Conservation (phyloP, 495 filamentous ascomycete species). For the Penicillium canescens region DNA sequence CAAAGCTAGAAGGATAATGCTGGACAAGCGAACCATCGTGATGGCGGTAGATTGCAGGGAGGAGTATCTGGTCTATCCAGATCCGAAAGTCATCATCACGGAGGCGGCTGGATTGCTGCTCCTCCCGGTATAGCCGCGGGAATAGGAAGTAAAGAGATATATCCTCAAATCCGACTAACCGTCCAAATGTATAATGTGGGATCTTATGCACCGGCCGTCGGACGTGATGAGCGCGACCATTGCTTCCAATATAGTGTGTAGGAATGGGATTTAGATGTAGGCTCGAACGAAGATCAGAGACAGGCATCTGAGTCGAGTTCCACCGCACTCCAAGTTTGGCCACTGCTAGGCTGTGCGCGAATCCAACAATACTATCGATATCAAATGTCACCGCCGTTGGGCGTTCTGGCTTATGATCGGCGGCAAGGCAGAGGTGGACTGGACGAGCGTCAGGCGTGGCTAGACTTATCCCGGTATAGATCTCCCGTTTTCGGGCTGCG, state of each 20-base stretch:
- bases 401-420: neutral
- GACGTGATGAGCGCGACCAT: neutral
- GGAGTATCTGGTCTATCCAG: neutral
- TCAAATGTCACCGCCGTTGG: neutral
- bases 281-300: slow-evolving; percentile 4
- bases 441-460: neutral
- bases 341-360: neutral
- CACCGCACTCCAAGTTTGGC: neutral
- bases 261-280: slow-evolving; percentile 1
- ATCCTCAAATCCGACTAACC: neutral
- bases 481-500: neutral
- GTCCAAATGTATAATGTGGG: neutral
- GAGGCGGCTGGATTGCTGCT: neutral
- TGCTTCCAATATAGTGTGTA: neutral
- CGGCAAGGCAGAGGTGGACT: neutral
- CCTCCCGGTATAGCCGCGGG: neutral
- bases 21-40: neutral
- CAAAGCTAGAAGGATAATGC: slow-evolving; percentile 6
- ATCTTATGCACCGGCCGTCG: neutral
- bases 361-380: neutral
- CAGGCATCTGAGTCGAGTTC: slow-evolving; percentile 3
- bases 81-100: neutral
- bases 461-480: neutral
- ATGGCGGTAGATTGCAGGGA: neutral
- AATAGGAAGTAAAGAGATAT: neutral